Conservation (phyloP, 495 filamentous ascomycete genomes). For the Hyaloscypha variabilis region DNA sequence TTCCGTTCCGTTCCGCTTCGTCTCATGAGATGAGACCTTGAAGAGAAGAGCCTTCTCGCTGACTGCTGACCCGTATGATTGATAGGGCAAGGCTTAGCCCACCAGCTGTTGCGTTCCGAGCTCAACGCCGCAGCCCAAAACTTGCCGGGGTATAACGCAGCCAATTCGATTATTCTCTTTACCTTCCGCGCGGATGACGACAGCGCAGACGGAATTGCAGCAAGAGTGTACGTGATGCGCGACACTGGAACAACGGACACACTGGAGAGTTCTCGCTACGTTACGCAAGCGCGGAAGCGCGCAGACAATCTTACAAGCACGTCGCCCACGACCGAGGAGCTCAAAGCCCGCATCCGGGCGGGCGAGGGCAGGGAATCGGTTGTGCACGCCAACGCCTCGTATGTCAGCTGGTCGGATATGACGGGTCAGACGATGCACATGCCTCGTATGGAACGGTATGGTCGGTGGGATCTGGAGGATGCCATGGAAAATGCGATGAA, state of each 20-base stretch:
- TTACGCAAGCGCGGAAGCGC: no score
- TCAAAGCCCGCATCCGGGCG: conserved; percentile 3
- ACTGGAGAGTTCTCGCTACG: no score
- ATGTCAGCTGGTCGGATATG: neutral
- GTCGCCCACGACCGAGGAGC: neutral
- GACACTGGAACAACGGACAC: no score
- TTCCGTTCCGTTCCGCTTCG: no score
- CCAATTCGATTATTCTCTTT: no score
- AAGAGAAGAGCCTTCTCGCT: no score
- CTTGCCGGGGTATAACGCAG: no score
- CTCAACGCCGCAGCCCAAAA: neutral
- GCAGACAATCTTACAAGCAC: neutral
- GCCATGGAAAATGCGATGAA: neutral
- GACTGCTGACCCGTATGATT: no score
- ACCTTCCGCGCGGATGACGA: no score
- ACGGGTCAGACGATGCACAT: neutral
- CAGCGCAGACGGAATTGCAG: neutral
- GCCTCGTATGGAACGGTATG: neutral
- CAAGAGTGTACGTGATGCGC: no score
- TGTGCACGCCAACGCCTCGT: conserved; percentile 3
- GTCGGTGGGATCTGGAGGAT: neutral
- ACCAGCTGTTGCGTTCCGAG: neutral
- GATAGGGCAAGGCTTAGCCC: conserved; percentile 14
- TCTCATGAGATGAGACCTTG: no score
- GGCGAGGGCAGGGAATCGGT: neutral